Evolutionary conservation across 768 basidiomycete genomes (phyloP).

Genomic region (Calocybe gangraenosa): DNA sequence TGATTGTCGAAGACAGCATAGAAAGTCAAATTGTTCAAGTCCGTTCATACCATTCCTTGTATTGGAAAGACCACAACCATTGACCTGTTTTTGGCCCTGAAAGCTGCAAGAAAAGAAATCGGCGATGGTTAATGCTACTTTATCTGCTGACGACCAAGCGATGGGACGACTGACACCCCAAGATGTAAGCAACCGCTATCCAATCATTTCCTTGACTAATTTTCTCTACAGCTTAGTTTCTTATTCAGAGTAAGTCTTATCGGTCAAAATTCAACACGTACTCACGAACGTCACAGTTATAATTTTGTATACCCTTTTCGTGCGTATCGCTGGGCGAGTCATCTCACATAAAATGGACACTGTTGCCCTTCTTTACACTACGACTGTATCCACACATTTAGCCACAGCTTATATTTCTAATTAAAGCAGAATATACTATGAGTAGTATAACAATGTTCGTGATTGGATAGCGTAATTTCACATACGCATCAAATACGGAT

Average conservation of each 20-base stretch:
- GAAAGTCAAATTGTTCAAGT: constrained; percentile 93
- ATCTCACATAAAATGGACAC: too few species aligned
- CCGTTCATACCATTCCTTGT: constrained; percentile 7
- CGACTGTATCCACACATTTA: too few species aligned
- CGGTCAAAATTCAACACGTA: too few species aligned
- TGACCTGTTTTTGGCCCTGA: neutral
- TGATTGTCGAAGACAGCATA: constrained; percentile 94
- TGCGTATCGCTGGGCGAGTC: too few species aligned
- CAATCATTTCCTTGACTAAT: constrained; percentile 7
- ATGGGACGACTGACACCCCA: constrained; percentile 83
- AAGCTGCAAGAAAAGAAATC: constrained; percentile 96
- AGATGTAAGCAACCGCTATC: neutral
- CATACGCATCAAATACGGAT: too few species aligned
- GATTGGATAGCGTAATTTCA: too few species aligned
- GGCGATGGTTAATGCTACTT: constrained; percentile 88
- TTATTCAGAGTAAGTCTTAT: constrained; percentile 54
- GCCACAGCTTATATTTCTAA: too few species aligned
- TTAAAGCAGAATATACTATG: too few species aligned
- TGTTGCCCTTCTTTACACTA: too few species aligned
- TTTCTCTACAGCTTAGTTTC: constrained; percentile 42
- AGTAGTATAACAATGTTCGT: too few species aligned
- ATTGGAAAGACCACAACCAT: neutral
- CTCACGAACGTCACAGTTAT: too few species aligned
- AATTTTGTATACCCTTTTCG: too few species aligned
- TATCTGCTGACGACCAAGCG: constrained; percentile 78